Base-by-base conservation (phyloP, 2,329 filamentous ascomycete genomes). In the Sporothrix luriei region DNA sequence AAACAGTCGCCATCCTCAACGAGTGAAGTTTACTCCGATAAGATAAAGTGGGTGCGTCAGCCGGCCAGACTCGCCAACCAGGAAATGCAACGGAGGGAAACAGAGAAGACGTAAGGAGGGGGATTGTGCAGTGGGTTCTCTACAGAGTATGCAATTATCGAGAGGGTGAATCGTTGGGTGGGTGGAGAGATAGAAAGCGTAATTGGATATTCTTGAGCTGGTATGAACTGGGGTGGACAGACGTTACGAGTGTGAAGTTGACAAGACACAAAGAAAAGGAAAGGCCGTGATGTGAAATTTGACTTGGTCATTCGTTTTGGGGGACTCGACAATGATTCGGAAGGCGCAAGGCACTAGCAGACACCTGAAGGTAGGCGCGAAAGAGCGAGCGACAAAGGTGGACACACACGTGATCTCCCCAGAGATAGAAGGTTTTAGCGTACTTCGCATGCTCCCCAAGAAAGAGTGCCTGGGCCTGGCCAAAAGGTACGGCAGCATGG, bases 271-370 rank as follows among this genome's bases (percentile, higher is more conserved):
- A 64, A 64, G 43, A 64, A 21, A 64, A 29, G 24, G 19, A 48
- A 24, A 49, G 43, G 46, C 62, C 40, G 46, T 33, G 62, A 51
- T 65, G 62, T 40, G 62, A 49, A 65, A 38, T 51, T 51, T 29
- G 29, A 64, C 38, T 65, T 21, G 46, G 61, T 65, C 61, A 51
- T 65, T 64, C 29, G 57, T 19, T 26, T 62, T 7, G 33, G 55
- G 33, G 21, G 40, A 49, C 46, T 51, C 46, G 46, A 65, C 46
- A 65, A 65, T 48, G 61, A 51, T 33, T 65, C 61, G 62, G 62
- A 65, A 65, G 26, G 62, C 9, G 46, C 21, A 38, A 2, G 11
- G 13, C 59, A 65, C 62, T 61, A 61, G 40, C 24, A 61, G 1
- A 64, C 49, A 6, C 33, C 49, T 33, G 16, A 48, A 16, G 40